Percentiles rank a stretch among this genome's conserved stretches.
These are phyloP conservation scores for Podospora fimiseda DNA, from an alignment of 495 filamentous ascomycete genomes.

Conservation along the genomic window DNA sequence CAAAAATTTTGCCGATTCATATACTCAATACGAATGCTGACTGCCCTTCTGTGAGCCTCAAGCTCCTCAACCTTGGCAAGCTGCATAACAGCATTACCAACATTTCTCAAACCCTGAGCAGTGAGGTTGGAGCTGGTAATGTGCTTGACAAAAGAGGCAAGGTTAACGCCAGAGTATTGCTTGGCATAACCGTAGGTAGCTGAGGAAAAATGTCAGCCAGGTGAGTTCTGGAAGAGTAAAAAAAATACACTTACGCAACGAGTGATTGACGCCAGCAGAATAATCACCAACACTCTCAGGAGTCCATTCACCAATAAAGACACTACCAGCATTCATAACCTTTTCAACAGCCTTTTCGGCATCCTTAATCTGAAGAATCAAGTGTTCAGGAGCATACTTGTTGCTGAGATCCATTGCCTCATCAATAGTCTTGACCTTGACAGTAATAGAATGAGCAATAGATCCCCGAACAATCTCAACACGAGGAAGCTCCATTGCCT, in stretches of 20 bases:
- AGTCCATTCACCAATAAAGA: slow-evolving; percentile 93
- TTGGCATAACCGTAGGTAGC: slow-evolving; percentile 97
- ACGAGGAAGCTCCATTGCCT: slow-evolving; percentile 81
- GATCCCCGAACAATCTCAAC: slow-evolving; percentile 92
- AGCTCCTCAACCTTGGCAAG: slow-evolving; percentile 90
- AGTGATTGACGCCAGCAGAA: slow-evolving; percentile 95
- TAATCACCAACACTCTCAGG: slow-evolving; percentile 97
- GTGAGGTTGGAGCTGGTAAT: slow-evolving; percentile 90
- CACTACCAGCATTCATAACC: slow-evolving; percentile 91
- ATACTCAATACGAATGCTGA: slow-evolving; percentile 73
- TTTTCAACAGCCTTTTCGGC: slow-evolving; percentile 63
- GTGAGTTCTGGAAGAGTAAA: neutral
- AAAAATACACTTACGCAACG: slow-evolving; percentile 65
- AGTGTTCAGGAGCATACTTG: slow-evolving; percentile 91
- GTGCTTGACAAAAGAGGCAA: slow-evolving; percentile 92
- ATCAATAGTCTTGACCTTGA: slow-evolving; percentile 69
- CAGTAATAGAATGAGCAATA: slow-evolving; percentile 83
- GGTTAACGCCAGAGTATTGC: slow-evolving; percentile 96
- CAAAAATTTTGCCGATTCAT: slow-evolving; percentile 37
- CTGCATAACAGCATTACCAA: slow-evolving; percentile 86
- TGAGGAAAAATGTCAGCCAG: slow-evolving; percentile 34
- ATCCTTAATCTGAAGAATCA: slow-evolving; percentile 82
- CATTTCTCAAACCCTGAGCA: slow-evolving; percentile 71
- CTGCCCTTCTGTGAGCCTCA: slow-evolving; percentile 88
- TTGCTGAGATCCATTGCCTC: slow-evolving; percentile 89